Conservation (phyloP, 169 alveolate species). For the Hepatocystis sp. region DNA sequence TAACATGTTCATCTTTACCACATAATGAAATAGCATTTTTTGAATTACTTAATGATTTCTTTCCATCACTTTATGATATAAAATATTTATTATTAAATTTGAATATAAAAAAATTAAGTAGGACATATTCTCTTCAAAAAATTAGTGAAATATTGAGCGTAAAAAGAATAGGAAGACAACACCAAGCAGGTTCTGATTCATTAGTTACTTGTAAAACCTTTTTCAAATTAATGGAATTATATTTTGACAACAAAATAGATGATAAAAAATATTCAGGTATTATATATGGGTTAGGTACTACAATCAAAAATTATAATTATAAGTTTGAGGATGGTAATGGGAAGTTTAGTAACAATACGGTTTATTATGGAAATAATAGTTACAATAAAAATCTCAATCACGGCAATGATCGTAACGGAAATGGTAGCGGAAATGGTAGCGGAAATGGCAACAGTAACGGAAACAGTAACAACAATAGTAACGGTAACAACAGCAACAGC, state of each 20-base stretch:
- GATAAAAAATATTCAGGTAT: constrained; percentile 88
- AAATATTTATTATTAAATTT: constrained; percentile 93
- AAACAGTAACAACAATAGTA: neutral
- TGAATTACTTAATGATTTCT: constrained; percentile 91
- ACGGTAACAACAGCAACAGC: neutral
- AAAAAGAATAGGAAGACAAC: constrained; percentile 96
- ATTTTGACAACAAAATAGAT: constrained; percentile 89
- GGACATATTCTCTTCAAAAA: constrained; percentile 88
- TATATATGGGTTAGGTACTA: constrained; percentile 90
- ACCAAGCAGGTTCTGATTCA: constrained; percentile 99
- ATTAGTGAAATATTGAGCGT: constrained; percentile 91
- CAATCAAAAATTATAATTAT: constrained; percentile 72
- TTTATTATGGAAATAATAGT: neutral
- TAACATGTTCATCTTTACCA: constrained; percentile 94
- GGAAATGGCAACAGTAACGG: neutral
- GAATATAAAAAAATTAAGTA: constrained; percentile 85
- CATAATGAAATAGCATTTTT: constrained; percentile 93
- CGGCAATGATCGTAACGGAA: neutral
- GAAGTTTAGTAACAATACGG: constrained; percentile 2
- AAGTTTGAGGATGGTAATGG: constrained; percentile 33
- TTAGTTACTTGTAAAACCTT: constrained; percentile 96
- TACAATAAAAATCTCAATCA: no score
- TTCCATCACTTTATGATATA: constrained; percentile 96
- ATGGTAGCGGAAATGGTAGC: neutral
- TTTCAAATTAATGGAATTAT: constrained; percentile 91